Conservation (phyloP, 2,329 filamentous ascomycete genomes). For the Calonectria hongkongensis region DNA sequence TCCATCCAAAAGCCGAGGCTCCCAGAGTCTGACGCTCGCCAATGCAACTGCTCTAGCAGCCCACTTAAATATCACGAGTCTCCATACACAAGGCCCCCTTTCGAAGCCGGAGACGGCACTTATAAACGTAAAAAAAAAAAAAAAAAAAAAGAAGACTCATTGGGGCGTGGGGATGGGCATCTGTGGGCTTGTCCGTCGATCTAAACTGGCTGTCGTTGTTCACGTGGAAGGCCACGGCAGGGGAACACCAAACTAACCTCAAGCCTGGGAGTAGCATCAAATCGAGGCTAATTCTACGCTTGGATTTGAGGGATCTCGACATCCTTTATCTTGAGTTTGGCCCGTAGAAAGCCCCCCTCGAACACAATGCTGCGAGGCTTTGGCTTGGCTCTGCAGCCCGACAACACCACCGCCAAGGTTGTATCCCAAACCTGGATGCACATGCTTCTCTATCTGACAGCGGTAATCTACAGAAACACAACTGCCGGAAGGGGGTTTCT, state of each 20-base stretch:
- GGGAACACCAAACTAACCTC: neutral
- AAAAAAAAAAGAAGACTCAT: neutral
- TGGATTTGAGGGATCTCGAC: neutral
- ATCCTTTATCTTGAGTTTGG: neutral
- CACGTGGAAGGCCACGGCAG: neutral
- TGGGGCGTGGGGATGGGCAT: neutral
- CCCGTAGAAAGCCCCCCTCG: neutral
- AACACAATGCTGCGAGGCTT: neutral
- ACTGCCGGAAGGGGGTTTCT: slow-evolving; percentile 22
- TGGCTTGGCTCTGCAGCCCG: neutral
- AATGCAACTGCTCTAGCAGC: slow-evolving; percentile 18
- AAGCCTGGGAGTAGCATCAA: neutral
- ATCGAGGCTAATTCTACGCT: slow-evolving; percentile 6
- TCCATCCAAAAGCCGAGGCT: slow-evolving; percentile 23
- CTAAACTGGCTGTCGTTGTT: neutral
- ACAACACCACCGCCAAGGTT: neutral
- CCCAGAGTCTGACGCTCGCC: slow-evolving; percentile 4
- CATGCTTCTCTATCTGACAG: neutral
- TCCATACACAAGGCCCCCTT: neutral
- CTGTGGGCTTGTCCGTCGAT: neutral
- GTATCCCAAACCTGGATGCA: neutral
- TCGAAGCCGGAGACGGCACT: neutral
- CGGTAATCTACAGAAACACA: neutral
- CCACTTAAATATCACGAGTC: slow-evolving; percentile 21
- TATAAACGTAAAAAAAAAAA: slow-evolving; percentile 21